Evolutionary conservation across 2,329 filamentous ascomycete species (phyloP).

Genomic region (Xylariaceae sp.): DNA sequence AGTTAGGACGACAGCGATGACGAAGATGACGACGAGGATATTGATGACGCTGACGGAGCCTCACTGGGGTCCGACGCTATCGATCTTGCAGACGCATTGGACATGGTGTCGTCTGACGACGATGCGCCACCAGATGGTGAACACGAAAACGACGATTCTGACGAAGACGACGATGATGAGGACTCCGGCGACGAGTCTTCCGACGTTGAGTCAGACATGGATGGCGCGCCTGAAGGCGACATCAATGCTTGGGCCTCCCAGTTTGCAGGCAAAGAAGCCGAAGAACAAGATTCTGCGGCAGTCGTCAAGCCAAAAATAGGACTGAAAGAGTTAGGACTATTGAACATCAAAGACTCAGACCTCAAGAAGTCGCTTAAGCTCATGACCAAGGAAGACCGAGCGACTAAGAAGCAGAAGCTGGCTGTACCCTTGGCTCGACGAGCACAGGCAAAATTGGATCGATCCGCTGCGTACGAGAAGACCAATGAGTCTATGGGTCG

Average conservation of each 20-base stretch:
- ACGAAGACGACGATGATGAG: constrained; percentile 42
- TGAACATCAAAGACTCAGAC: constrained; percentile 68
- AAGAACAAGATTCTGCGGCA: constrained; percentile 45
- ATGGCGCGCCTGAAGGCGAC: constrained; percentile 50
- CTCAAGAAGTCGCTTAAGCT: constrained; percentile 79
- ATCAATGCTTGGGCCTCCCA: constrained; percentile 55
- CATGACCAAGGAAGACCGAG: constrained; percentile 61
- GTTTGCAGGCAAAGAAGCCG: constrained; percentile 62
- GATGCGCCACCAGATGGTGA: constrained; percentile 50
- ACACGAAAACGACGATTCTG: constrained; percentile 43
- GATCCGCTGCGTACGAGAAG: constrained; percentile 80
- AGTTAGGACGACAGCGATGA: constrained; percentile 51
- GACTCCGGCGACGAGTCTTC: constrained; percentile 40
- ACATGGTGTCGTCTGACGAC: constrained; percentile 44
- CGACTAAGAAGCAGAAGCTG: constrained; percentile 64
- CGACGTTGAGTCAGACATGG: constrained; percentile 42
- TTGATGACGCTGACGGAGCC: constrained; percentile 55
- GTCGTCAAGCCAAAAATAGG: constrained; percentile 66
- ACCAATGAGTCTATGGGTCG: constrained; percentile 86
- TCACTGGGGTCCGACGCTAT: constrained; percentile 60
- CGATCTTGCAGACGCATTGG: constrained; percentile 55
- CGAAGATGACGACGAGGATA: constrained; percentile 53
- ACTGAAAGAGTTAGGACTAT: constrained; percentile 70
- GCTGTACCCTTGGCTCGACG: constrained; percentile 79
- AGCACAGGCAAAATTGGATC: constrained; percentile 82